Percentiles rank a stretch among this genome's conserved stretches.
phyloP scores from a whole-genome alignment of 805 yeast species.

The Priceomyces fermenticarens region DNA sequence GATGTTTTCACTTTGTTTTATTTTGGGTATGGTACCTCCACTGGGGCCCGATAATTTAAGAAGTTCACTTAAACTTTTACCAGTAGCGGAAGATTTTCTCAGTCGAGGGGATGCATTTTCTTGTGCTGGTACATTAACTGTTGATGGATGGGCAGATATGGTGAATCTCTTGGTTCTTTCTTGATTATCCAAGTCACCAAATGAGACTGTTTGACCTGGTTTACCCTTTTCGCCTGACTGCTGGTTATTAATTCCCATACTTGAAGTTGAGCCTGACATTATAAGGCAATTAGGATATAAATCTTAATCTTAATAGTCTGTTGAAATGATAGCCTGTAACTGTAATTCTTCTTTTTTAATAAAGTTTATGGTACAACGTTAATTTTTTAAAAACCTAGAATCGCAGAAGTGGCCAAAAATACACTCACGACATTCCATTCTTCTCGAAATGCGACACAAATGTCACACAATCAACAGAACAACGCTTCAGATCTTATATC shows the following conservation, averaged over 20 bases:
- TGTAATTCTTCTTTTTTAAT: no score
- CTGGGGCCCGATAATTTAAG: constrained; percentile 3
- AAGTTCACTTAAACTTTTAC: constrained; percentile 8
- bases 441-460: no score
- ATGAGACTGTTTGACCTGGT: constrained; percentile 27
- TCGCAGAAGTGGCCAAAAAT: not conserved
- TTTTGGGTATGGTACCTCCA: not conserved
- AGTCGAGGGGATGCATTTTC: constrained; percentile 5
- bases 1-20: not conserved
- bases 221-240: not conserved
- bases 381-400: not conserved
- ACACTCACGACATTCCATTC: not conserved
- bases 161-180: constrained; percentile 41
- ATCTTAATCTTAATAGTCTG: not conserved
- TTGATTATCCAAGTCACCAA: constrained; percentile 31
- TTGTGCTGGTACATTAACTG: constrained; percentile 20
- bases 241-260: not conserved
- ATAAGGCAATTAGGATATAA: constrained; percentile 2
- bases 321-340: no score
- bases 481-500: no score
- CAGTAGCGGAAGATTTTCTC: constrained; percentile 7
- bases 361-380: no score
- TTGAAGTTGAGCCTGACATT: not conserved
- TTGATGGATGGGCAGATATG: constrained; percentile 42
- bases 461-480: no score